Base-by-base conservation (phyloP, 2,329 filamentous ascomycete genomes). In the Monascus ruber region DNA sequence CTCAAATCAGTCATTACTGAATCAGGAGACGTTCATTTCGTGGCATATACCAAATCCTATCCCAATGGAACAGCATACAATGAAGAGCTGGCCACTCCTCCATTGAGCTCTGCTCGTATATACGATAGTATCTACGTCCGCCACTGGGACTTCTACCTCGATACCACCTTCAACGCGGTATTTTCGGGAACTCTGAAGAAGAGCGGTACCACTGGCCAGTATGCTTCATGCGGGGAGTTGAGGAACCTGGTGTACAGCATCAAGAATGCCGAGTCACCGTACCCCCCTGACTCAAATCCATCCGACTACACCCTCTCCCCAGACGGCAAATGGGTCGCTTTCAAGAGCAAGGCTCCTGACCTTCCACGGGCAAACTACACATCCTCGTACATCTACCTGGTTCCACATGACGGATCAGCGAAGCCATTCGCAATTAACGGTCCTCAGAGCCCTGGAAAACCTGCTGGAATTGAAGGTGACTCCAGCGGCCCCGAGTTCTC, bases 111-210 rank as follows among this genome's bases (percentile, higher is more conserved):
- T 3, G 85, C 77, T 26, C 79, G 75, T 50, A 72, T 86, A 24
- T 91, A 91, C 59, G 77, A 76, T 17, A 76, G 74, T 35, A 74
- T 88, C 25, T 91, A 85, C 52, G 83, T 85, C 26, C 76, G 85
- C 9, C 84, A 93, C 53, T 93, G 85, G 85, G 85, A 93, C 56
- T 62, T 72, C n/a, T 93, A 81, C 63, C 68, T 79, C 25, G 77
- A 74, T 1, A 73, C 79, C 34, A 79, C 84, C 51, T 77, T 73
- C 44, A 81, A 79, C 51, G 74, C 81, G 2, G 71, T 94, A 26
- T 91, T 81, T 71, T 83, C 85, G 26, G 79, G 79, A 27, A 72
- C 73, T 4, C 58, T 91, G 35, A 65, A 54, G 38, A 61, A 55
- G 37, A 55, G 29, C 50, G 25, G 47, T 60, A 47, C 67, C 65